These are phyloP conservation scores for Penicillium bovifimosum DNA, from an alignment of 495 filamentous ascomycete genomes.

Conservation along the genomic window DNA sequence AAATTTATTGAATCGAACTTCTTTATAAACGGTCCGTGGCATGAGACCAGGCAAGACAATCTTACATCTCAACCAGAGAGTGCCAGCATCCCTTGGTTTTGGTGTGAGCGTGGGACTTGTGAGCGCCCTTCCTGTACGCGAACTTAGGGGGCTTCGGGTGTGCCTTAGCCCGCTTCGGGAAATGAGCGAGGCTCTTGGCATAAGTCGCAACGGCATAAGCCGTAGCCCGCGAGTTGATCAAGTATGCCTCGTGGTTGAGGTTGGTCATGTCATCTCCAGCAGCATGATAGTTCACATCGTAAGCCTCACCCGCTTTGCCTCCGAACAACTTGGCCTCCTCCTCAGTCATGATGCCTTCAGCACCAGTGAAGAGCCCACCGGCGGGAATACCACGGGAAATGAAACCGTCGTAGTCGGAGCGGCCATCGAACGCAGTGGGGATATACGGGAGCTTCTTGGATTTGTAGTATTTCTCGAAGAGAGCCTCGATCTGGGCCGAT, in stretches of 20 bases:
- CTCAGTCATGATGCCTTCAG: constrained; percentile 60
- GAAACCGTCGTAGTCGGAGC: constrained; percentile 67
- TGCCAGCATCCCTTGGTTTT: constrained; percentile 22
- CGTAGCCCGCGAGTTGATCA: constrained; percentile 55
- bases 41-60: neutral
- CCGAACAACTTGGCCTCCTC: constrained; percentile 54
- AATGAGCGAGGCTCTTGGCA: constrained; percentile 45
- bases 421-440: constrained; percentile 55
- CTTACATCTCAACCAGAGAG: constrained; percentile 18
- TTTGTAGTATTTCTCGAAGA: constrained; percentile 59
- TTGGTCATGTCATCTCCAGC: constrained; percentile 55
- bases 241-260: constrained; percentile 53
- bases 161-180: constrained; percentile 20
- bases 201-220: constrained; percentile 62
- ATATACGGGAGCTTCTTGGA: constrained; percentile 35
- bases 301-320: constrained; percentile 52
- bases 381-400: constrained; percentile 56
- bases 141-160: constrained; percentile 4
- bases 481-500: constrained; percentile 55
- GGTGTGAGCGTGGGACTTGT: constrained; percentile 12
- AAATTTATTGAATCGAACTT: neutral
- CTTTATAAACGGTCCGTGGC: neutral
- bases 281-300: constrained; percentile 61
- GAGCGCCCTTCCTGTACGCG: constrained; percentile 7
- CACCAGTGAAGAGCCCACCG: constrained; percentile 65